Conservation (phyloP, 805 yeast species). For the Metschnikowia baotianmanensis region DNA sequence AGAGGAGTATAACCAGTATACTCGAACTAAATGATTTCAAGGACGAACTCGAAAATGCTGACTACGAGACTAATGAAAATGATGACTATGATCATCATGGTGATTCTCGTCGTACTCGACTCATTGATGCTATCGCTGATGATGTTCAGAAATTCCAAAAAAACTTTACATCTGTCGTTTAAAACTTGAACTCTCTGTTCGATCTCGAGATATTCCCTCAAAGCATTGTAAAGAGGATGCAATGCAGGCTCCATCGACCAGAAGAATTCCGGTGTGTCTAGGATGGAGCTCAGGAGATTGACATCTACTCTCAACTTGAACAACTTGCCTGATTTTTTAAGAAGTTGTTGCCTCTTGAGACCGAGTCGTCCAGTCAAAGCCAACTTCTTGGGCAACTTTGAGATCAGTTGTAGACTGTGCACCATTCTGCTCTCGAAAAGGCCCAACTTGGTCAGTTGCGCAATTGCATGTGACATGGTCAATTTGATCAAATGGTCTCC, state of each 20-base stretch:
- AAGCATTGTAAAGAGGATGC: slow-evolving; percentile 86
- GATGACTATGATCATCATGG: slow-evolving; percentile 83
- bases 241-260: slow-evolving; percentile 95
- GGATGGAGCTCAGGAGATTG: slow-evolving; percentile 81
- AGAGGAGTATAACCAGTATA: slow-evolving; percentile 3
- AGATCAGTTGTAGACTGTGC: slow-evolving; percentile 74
- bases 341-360: slow-evolving; percentile 74
- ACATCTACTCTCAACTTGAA: slow-evolving; percentile 93
- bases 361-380: slow-evolving; percentile 90
- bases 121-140: slow-evolving; percentile 94
- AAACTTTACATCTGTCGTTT: slow-evolving; percentile 91
- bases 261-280: slow-evolving; percentile 94
- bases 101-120: slow-evolving; percentile 84
- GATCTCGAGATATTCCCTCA: slow-evolving; percentile 89
- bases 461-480: slow-evolving; percentile 94
- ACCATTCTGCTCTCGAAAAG: slow-evolving; percentile 91
- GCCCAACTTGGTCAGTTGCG: slow-evolving; percentile 90
- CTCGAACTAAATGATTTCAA: slow-evolving; percentile 38
- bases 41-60: slow-evolving; percentile 65
- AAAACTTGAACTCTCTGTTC: slow-evolving; percentile 92
- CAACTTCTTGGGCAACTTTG: slow-evolving; percentile 83
- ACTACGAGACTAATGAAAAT: slow-evolving; percentile 77
- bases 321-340: slow-evolving; percentile 85
- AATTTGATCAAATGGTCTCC: slow-evolving; percentile 92
- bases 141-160: slow-evolving; percentile 88